Percentiles rank a stretch among this genome's conserved stretches.
phyloP scores from a whole-genome alignment of 805 yeast genomes.

The Zygotorulaspora florentina region DNA sequence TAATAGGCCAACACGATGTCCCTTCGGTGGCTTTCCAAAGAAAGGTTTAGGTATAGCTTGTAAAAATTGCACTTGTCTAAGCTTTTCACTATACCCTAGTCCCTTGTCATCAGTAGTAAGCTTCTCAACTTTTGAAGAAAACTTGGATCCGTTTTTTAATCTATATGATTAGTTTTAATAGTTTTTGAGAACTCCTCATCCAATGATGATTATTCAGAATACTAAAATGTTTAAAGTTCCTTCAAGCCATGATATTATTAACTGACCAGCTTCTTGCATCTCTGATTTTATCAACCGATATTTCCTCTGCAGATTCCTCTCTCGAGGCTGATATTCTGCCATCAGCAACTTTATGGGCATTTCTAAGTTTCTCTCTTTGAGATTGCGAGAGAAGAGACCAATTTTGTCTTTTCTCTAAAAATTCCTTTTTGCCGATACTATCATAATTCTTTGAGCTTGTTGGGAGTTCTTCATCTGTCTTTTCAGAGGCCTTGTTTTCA shows the following conservation, averaged over 20 bases:
- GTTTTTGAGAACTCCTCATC: not conserved
- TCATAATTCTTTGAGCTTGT: constrained; percentile 16
- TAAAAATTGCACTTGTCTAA: constrained; percentile 17
- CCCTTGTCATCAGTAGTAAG: constrained; percentile 13
- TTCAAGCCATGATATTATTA: constrained; percentile 14
- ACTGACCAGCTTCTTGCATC: constrained; percentile 32
- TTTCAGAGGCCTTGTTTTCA: constrained; percentile 10
- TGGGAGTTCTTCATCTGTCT: not conserved
- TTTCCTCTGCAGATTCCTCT: constrained; percentile 9
- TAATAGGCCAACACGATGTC: constrained; percentile 19
- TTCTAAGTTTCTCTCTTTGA: constrained; percentile 11
- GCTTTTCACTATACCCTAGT: constrained; percentile 18
- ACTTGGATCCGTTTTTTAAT: constrained; percentile 3
- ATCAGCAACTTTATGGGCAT: constrained; percentile 1
- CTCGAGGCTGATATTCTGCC: not conserved
- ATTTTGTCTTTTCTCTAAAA: constrained; percentile 24
- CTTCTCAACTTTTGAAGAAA: not conserved
- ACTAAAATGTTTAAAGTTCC: not conserved
- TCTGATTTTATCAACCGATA: constrained; percentile 16
- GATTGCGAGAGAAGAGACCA: constrained; percentile 15
- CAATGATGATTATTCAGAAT: not conserved
- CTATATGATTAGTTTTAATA: not conserved
- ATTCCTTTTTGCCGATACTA: constrained; percentile 28
- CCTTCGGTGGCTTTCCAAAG: constrained; percentile 19
- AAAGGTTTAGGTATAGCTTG: constrained; percentile 16